Base-by-base conservation (phyloP, 306 rosid species). In the Quercus aquifolioides region DNA sequence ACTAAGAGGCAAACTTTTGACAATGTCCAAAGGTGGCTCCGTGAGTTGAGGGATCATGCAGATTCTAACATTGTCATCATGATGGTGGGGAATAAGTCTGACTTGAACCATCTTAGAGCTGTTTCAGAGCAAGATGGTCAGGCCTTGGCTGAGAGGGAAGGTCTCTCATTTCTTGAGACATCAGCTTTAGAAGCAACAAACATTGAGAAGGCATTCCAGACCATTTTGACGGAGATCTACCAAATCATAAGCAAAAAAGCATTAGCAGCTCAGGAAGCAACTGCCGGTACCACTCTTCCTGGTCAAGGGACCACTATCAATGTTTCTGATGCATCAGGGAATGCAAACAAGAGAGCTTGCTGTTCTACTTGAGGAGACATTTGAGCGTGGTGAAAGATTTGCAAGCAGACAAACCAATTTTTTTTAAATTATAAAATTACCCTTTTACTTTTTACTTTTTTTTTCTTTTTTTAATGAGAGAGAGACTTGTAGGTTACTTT, bases 11-110 rank as follows among this genome's bases (percentile, higher is more conserved):
- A 86, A 87, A 92, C 99, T 82, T 95, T 95, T 74, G 99, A 95
- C 73, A 95, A 95, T 78, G 96, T 95, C 58, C 90, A 85, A 74
- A 89, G 99, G 92, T 95, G 99, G 99, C 94, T 95, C 13, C 97
- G 97, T 59, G 99, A 95, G 75, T 78, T 95, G 90, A 89, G 98
- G 88, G 99, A 95, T 83, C 99, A 95, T 79, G 99, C 98, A 3
- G 99, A 95, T 87, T 95, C 99, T 67, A 92, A 95, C 74, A 92
- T 95, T 79, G 98, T 92, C 74, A 95, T 95, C 80, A 93, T 92
- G 97, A 95, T 95, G 99, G 91, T 93, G n/a, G 99, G 98, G 81
- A 95, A 95, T 58, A 95, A 95, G 70, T 95, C 99, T 7, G 99
- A 95, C 82, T 87, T 95, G 76, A 81, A 71, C 81, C 97, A 95